Percentiles rank a stretch among this genome's conserved stretches.
These are phyloP conservation scores for Spathaspora sp. DNA, from an alignment of 805 yeast species.

Conservation along the genomic window DNA sequence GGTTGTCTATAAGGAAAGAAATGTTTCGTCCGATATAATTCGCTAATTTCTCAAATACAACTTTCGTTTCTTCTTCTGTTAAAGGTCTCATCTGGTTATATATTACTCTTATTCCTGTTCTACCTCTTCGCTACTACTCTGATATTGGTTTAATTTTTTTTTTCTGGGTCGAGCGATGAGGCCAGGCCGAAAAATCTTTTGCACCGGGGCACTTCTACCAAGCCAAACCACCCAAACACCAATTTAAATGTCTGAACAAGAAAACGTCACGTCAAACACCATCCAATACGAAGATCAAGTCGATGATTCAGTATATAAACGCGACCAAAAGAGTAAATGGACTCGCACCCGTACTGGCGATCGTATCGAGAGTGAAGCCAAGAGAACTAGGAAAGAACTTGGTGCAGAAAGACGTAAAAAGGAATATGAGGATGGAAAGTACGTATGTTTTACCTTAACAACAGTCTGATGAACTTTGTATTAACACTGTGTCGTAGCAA, in stretches of 20 bases:
- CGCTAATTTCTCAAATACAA: conserved; percentile 92
- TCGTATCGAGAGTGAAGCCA: conserved; percentile 14
- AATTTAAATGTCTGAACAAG: conserved; percentile 4
- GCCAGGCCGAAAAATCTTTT: conserved; percentile 1
- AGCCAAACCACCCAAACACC: neutral
- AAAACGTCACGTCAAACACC: neutral
- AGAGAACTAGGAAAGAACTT: conserved; percentile 17
- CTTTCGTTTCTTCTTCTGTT: conserved; percentile 95
- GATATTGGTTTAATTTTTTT: neutral
- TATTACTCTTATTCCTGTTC: neutral
- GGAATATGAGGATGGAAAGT: conserved; percentile 34
- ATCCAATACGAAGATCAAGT: conserved; percentile 24
- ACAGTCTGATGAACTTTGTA: neutral
- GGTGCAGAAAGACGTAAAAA: conserved; percentile 2
- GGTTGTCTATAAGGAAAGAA: conserved; percentile 78
- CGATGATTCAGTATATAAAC: conserved; percentile 36
- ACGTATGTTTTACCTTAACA: conserved; percentile 44
- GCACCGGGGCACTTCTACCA: neutral
- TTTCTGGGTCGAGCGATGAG: conserved; percentile 1
- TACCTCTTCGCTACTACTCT: neutral
- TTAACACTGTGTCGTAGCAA: conserved; percentile 5
- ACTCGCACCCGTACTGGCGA: conserved; percentile 18
- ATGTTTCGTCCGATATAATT: conserved; percentile 96
- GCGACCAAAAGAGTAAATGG: conserved; percentile 38
- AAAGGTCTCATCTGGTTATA: conserved; percentile 73